Conservation (phyloP, 148 eudicot genomes). For the Rhododendron henanense region DNA sequence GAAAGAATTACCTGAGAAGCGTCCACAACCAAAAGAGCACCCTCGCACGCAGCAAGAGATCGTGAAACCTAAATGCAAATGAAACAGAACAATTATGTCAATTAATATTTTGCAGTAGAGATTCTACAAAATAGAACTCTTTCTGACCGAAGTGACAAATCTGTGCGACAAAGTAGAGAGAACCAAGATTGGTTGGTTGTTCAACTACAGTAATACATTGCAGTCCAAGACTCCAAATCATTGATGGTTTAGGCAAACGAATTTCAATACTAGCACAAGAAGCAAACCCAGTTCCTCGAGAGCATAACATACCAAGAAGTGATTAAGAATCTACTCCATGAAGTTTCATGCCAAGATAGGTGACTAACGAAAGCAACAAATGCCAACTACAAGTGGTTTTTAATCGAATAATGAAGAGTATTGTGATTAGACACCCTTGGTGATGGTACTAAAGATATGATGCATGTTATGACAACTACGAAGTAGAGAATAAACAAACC, state of each 20-base stretch:
- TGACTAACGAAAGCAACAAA: not conserved
- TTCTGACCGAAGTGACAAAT: not conserved
- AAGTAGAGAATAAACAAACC: not conserved
- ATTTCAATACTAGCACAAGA: not conserved
- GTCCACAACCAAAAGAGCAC: conserved; percentile 96
- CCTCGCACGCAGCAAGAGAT: conserved; percentile 99
- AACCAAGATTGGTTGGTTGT: not conserved
- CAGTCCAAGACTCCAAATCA: not conserved
- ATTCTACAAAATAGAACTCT: not conserved
- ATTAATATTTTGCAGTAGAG: not conserved
- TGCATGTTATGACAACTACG: not conserved
- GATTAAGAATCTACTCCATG: not conserved
- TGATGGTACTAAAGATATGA: not conserved
- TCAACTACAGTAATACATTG: not conserved
- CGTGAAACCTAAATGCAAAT: conserved; percentile 71
- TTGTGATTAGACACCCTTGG: not conserved
- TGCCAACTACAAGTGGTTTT: not conserved
- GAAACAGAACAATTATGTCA: not conserved
- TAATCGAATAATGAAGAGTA: not conserved
- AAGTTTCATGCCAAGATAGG: not conserved
- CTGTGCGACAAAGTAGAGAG: not conserved
- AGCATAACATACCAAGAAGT: not conserved
- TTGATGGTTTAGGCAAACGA: not conserved
- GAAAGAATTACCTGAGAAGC: conserved; percentile 63
- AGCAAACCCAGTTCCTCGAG: not conserved